Base-by-base conservation (phyloP, 169 alveolate species). In the Besnoitia besnoiti region DNA sequence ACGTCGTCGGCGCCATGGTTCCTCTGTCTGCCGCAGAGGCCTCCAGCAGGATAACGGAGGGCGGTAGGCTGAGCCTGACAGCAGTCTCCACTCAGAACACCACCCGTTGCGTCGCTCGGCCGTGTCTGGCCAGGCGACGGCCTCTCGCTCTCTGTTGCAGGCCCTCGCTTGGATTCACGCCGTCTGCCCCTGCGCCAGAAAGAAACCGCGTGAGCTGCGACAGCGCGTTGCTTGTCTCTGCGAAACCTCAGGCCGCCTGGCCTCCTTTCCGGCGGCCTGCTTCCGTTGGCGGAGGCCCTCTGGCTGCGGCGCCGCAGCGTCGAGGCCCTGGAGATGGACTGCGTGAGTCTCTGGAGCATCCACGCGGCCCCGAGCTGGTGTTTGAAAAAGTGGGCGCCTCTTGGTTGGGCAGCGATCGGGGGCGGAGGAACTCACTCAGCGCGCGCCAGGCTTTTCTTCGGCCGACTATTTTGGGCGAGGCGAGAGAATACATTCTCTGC, bases 401-500 rank as follows among this genome's bases (percentile, higher is more conserved):
- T 24, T 55, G 73, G 73, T 55, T 55, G 19, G 84, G 33, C 84
- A 39, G 33, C 16, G 84, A 73, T 33, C 84, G 84, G 27, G 87
- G 87, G 5, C 59, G 50, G 47, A 77, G 87, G n/a, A 77, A 77
- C 47, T 40, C 50, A 44, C 87, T 77, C 27, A 77, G 59, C 10
- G 87, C 87, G 5, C 87, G 35, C 21, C 59, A 30, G 30, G 61
- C 40, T 77, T 39, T 42, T 30, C 16, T 42, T 42, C 16, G 87
- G 16, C 87, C 87, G 7, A 40, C 40, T 27, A 3, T 46, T 27
- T 19, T 21, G 10, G 50, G 87, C n/a, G 37, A 5, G 14, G 87
- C 87, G 51, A 77, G 47, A 46, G 87, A 77, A 30, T 77, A 77
- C 87, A 77, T 77, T 24, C 59, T 7, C 47, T 77, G 87, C 87